Base-by-base conservation (phyloP, 2,329 filamentous ascomycete species). In the Colletotrichum tropicale region DNA sequence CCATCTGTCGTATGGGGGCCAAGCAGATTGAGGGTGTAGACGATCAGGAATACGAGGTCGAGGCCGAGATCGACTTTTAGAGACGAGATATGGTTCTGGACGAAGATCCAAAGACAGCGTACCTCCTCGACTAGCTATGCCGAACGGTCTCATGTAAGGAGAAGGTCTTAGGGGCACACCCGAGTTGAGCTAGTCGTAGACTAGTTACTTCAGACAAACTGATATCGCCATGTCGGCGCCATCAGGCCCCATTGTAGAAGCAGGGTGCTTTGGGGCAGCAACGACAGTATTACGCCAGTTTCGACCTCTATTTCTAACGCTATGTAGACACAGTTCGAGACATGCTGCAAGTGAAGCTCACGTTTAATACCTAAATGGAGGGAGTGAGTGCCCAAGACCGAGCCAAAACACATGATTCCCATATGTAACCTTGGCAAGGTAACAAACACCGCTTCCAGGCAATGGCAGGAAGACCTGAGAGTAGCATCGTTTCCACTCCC, bases 1-100 rank as follows among this genome's bases (percentile, higher is more conserved):
- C 93, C 65, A 93, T 98, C 48, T 98, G 95, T 82, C 92, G 91
- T 81, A 98, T 98, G 96, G 95, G 96, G 0, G 95, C 95, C 12
- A 94, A 93, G 87, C 92, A 90, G 79, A 86, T 86, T 21, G 83
- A 91, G 32, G 86, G 90, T 9, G 85, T 89, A 3, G 90, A 88
- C 12, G 89, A 90, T 70, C 87, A 86, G 77, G 88, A 82, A 15
- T 92, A 92, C 75, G 88, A 90, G 77, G 88, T 90, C 10, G 90
- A 86, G 78, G 89, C 86, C 6, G 88, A 90, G 80, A 84, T 90
- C 43, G 81, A 71, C 18, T 80, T 89, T 58, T 87, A 78, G 81
- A n/a, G 24, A 26, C 13, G 64, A 66, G 6, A 43, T 24, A 32
- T 34, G 15, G 13, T 32, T 61, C 28, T 61, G 26, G 7, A n/a